A percentile compares a stretch with the other conserved stretches of the same genome.
These are phyloP conservation scores for Myxozyma sirexii DNA, from an alignment of 805 yeast species.

Conservation along the genomic window DNA sequence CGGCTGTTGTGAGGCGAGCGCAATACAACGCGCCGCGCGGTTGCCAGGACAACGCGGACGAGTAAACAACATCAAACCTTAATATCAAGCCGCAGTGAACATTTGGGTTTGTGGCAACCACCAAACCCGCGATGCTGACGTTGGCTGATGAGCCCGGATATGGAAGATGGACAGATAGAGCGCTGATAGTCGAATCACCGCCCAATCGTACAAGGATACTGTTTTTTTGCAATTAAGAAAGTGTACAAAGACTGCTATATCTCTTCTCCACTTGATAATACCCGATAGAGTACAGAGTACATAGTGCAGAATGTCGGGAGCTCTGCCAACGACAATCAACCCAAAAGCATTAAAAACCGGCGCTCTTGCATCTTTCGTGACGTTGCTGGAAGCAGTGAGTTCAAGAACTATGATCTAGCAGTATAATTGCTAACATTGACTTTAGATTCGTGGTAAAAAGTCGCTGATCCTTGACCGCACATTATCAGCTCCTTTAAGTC, in stretches of 20 bases:
- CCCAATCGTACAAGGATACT: too few species aligned
- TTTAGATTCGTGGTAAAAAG: slow-evolving; percentile 38
- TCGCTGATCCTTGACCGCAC: slow-evolving; percentile 50
- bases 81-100: background rate
- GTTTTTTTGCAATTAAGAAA: too few species aligned
- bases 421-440: background rate
- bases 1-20: background rate
- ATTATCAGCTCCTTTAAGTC: slow-evolving; percentile 55
- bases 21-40: background rate
- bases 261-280: too few species aligned
- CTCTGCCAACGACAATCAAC: slow-evolving; percentile 16
- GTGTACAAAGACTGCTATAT: too few species aligned
- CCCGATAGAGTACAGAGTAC: too few species aligned
- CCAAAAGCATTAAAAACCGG: slow-evolving; percentile 28
- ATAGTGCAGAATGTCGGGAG: slow-evolving; percentile 7
- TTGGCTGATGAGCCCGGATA: background rate
- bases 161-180: background rate
- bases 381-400: slow-evolving; percentile 39
- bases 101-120: background rate
- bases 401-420: too few species aligned
- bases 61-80: background rate
- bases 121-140: background rate
- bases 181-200: too few species aligned
- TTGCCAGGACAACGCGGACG: slow-evolving; percentile 2
- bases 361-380: slow-evolving; percentile 35